Percentiles rank a stretch among this genome's conserved stretches.
These are phyloP conservation scores for Pachyrhizus erosus DNA, from an alignment of 306 rosid genomes.

Conservation along the genomic window DNA sequence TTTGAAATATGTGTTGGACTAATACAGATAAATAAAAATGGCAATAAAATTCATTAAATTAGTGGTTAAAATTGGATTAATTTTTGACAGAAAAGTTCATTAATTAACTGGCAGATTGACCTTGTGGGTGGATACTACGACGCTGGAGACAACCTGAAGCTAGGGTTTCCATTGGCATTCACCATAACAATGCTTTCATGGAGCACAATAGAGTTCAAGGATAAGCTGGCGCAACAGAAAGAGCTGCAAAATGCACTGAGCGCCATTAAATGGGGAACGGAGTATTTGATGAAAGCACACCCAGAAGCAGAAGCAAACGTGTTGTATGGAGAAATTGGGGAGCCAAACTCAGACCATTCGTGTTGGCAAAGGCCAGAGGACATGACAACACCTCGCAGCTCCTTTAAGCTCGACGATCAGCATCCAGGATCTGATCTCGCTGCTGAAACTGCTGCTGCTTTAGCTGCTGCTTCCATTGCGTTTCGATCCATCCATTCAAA, in stretches of 20 bases:
- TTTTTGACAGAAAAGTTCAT: too few species aligned
- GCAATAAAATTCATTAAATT: too few species aligned
- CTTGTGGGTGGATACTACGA: slow-evolving; percentile 81
- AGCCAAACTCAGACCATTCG: slow-evolving; percentile 56
- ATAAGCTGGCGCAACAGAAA: slow-evolving; percentile 11
- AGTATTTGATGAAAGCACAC: slow-evolving; percentile 68
- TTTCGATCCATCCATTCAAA: slow-evolving; percentile 1
- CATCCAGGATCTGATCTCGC: slow-evolving; percentile 76
- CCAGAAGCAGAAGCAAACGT: slow-evolving; percentile 40
- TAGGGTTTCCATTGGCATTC: slow-evolving; percentile 74
- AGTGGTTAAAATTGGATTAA: too few species aligned
- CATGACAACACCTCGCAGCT: slow-evolving; percentile 56
- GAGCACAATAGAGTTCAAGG: slow-evolving; percentile 61
- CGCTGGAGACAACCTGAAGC: slow-evolving; percentile 72
- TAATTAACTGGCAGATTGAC: slow-evolving; percentile 37
- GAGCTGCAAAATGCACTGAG: slow-evolving; percentile 53
- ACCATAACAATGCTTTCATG: slow-evolving; percentile 74
- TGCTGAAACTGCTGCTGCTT: slow-evolving; percentile 68
- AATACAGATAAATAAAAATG: too few species aligned
- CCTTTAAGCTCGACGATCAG: slow-evolving; percentile 45
- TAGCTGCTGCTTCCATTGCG: slow-evolving; percentile 67
- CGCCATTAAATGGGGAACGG: slow-evolving; percentile 75
- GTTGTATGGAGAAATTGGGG: slow-evolving; percentile 64
- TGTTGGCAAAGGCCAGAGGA: slow-evolving; percentile 84
- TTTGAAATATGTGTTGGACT: too few species aligned